Percentiles rank a stretch among this genome's conserved stretches.
phyloP scores from a whole-genome alignment of 345 rosid species.

The Gossypium herbaceum region DNA sequence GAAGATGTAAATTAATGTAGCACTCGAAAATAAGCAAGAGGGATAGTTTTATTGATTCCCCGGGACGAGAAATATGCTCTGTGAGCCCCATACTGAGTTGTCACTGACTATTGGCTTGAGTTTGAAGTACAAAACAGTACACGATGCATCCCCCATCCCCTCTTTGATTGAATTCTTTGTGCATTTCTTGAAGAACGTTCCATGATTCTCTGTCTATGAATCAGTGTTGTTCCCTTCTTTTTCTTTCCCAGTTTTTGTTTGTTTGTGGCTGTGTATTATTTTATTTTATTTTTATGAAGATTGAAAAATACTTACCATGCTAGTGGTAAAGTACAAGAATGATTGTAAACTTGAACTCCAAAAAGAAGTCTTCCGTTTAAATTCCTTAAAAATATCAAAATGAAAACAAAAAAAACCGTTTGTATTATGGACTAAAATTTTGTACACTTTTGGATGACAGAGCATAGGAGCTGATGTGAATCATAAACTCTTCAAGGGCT shows the following conservation, averaged over 20 bases:
- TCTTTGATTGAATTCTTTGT: constrained; percentile 7
- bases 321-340: neutral
- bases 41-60: neutral
- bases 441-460: constrained; percentile 39
- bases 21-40: neutral
- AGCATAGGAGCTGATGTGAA: constrained; percentile 88
- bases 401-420: neutral
- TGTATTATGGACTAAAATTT: constrained; percentile 19
- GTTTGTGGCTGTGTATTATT: constrained; percentile 6
- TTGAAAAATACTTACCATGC: neutral
- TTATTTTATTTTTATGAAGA: neutral
- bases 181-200: constrained; percentile 17
- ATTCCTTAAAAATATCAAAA: neutral
- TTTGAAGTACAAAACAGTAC: constrained; percentile 29
- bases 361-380: neutral
- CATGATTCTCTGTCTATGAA: constrained; percentile 27
- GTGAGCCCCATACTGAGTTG: constrained; percentile 30
- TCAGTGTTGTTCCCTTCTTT: constrained; percentile 19
- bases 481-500: constrained; percentile 90
- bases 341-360: neutral
- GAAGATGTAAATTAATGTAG: neutral
- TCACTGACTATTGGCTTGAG: constrained; percentile 20
- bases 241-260: constrained; percentile 13
- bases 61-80: neutral
- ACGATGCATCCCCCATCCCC: constrained; percentile 22